Evolutionary conservation across 2,329 filamentous ascomycete genomes (phyloP), one percentile per base, ranked within the genome.

Genomic region (Eurotiales sp.): DNA sequence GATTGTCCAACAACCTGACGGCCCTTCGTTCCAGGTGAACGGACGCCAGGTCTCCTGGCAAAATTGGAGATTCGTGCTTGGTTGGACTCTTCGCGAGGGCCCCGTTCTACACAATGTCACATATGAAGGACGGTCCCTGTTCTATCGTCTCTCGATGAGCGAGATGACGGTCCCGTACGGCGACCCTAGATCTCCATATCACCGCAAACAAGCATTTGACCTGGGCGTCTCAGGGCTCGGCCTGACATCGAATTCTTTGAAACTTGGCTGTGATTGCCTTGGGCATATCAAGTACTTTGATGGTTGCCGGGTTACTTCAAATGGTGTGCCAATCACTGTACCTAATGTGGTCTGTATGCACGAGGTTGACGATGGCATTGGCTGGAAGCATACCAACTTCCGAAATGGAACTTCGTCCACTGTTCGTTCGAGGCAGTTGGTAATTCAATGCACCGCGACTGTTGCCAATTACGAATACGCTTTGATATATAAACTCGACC

Each of bases 381-480:
- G 77, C 7, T 87, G 83, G 83, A 87, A 87, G 61, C 84, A 87
- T 67, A 85, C 83, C 4, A 86, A 87, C 68, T 85, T 79, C 72
- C 75, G 84, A 82, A 0, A 74, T 76, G 23, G 76, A 81, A 1
- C 82, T 82, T 82, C 82, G 0, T 81, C 83, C 1, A 81, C 86
- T 0, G 80, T 80, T 0, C 74, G 84, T 7, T 73, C 77, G 51
- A 77, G 84, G 1, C 79, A 85, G 58, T 74, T 87, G 2, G 82
- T 87, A 0, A 66, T 87, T 3, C 84, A 87, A 58, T 84, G 80
- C 61, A 83, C 87, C 64, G 80, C 84, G 56, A 87, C 84, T 0
- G 75, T 87, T 2, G 81, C 80, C 17, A 87, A 87, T 67, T 87
- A 87, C 69, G 84, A 87, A 61, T 87, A 87, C 61, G 77, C 86